Conservation (phyloP, 495 filamentous ascomycete species). For the Pseudevernia furfuracea region DNA sequence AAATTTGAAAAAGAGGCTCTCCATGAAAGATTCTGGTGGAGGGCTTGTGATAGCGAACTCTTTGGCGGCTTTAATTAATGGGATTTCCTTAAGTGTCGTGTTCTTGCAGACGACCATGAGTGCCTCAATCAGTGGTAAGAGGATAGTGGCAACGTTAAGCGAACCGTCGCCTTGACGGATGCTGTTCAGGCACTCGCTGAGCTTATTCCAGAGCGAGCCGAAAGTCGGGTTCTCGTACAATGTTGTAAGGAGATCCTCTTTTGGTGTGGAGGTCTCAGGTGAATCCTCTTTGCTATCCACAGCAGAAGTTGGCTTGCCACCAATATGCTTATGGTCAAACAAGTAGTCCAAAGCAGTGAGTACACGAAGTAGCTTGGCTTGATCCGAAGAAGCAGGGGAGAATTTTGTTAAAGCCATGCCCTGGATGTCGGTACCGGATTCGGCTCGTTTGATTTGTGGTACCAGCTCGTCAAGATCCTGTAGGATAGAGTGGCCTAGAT, state of each 20-base stretch:
- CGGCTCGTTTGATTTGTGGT: conserved; percentile 76
- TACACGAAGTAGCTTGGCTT: conserved; percentile 89
- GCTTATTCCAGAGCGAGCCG: conserved; percentile 78
- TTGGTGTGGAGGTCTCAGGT: conserved; percentile 25
- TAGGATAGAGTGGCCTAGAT: conserved; percentile 74
- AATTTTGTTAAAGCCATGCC: conserved; percentile 91
- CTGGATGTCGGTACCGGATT: conserved; percentile 87
- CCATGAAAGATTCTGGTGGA: conserved; percentile 74
- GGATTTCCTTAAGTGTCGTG: conserved; percentile 67
- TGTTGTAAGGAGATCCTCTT: conserved; percentile 63
- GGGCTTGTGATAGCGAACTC: conserved; percentile 69
- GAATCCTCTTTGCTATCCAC: conserved; percentile 35
- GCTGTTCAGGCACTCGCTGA: conserved; percentile 83
- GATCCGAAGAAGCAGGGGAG: conserved; percentile 88
- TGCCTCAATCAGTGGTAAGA: conserved; percentile 87
- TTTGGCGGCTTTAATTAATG: conserved; percentile 50
- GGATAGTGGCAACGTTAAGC: conserved; percentile 91
- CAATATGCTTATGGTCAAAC: conserved; percentile 66
- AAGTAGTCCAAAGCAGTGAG: conserved; percentile 92
- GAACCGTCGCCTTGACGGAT: conserved; percentile 89
- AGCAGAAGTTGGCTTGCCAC: conserved; percentile 46
- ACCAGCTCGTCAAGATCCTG: conserved; percentile 79
- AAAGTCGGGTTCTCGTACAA: conserved; percentile 90
- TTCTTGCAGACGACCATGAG: conserved; percentile 99
- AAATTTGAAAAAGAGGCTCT: conserved; percentile 93